Evolutionary conservation across 208 protist genomes (phyloP).

Genomic region (Trypanosoma boissoni): DNA sequence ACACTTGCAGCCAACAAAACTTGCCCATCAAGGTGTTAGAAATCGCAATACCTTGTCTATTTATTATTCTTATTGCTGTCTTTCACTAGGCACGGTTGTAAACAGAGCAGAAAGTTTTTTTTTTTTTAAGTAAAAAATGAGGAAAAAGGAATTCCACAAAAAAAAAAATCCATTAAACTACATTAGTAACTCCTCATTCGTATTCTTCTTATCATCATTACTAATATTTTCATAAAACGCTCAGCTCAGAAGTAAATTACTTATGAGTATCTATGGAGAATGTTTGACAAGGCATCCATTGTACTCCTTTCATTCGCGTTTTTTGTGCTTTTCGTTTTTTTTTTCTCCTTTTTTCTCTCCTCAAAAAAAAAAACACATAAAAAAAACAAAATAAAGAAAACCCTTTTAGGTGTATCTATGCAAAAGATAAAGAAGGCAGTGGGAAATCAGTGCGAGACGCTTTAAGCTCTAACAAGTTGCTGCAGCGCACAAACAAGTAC

Average conservation of each 20-base stretch:
- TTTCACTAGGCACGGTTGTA: too few species aligned
- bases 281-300: neutral
- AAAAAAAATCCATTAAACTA: conserved; percentile 15
- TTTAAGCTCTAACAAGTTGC: neutral
- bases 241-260: too few species aligned
- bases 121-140: conserved; percentile 18
- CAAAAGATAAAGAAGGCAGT: conserved; percentile 11
- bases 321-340: neutral
- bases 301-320: too few species aligned
- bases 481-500: neutral
- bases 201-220: too few species aligned
- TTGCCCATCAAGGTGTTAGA: conserved; percentile 17
- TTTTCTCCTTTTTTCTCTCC: conserved; percentile 5
- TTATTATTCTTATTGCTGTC: conserved; percentile 3
- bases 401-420: neutral
- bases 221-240: too few species aligned
- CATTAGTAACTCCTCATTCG: too few species aligned
- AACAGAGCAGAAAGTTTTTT: conserved; percentile 13
- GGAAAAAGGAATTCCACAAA: conserved; percentile 6
- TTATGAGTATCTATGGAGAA: conserved; percentile 4
- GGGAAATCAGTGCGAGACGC: neutral
- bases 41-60: neutral
- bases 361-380: conserved; percentile 11
- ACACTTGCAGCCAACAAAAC: conserved; percentile 87
- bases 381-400: conserved; percentile 8